phyloP scores from a whole-genome alignment of 176 grass and related monocot species.

The Coix lacrymajobi region DNA sequence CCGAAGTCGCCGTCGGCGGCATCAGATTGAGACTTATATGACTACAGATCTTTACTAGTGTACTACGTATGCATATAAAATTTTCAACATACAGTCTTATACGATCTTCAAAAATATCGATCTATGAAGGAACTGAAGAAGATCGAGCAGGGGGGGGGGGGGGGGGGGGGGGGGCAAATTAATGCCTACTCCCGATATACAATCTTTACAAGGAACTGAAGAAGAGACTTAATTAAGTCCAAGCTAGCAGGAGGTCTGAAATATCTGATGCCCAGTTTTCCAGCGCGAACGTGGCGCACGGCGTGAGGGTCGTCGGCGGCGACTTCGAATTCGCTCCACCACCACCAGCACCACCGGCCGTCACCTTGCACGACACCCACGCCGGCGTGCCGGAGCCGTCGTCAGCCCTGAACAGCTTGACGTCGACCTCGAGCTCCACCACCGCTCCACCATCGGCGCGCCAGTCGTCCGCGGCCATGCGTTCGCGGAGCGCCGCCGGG shows the following conservation, averaged over 20 bases:
- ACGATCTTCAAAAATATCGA: too few species aligned
- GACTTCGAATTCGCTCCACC: neutral
- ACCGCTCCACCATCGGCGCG: neutral
- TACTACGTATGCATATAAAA: too few species aligned
- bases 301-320: neutral
- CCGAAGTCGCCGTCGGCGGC: too few species aligned
- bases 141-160: too few species aligned
- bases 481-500: neutral
- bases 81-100: too few species aligned
- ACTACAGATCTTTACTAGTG: too few species aligned
- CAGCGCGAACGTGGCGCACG: neutral
- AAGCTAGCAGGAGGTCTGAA: neutral
- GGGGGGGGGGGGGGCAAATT: too few species aligned
- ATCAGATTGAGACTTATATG: too few species aligned
- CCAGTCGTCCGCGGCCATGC: neutral
- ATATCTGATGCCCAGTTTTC: slow-evolving; percentile 17
- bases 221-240: neutral
- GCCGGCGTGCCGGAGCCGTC: neutral
- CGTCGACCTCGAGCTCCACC: slow-evolving; percentile 2
- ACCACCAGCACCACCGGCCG: neutral
- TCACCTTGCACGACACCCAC: slow-evolving; percentile 2
- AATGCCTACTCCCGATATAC: too few species aligned
- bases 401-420: neutral
- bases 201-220: too few species aligned
- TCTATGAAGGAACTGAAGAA: too few species aligned